Conservation (phyloP, 768 basidiomycete genomes). For the Boletellus ananiceps region DNA sequence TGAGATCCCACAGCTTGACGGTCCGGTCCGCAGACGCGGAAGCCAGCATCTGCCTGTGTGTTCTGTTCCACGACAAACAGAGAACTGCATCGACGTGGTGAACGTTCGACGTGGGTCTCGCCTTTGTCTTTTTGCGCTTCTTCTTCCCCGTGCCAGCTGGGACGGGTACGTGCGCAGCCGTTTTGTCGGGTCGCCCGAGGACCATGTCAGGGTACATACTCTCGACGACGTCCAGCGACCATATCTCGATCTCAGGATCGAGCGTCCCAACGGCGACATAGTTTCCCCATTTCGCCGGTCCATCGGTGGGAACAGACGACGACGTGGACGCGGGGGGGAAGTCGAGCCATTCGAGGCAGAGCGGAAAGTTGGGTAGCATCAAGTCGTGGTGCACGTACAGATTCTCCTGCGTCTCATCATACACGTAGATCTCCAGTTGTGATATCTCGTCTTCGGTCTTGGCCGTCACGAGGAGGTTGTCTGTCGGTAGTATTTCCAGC, state of each 20-base stretch:
- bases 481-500: conserved; percentile 81
- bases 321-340: conserved; percentile 69
- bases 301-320: conserved; percentile 26
- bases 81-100: conserved; percentile 95
- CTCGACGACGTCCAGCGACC: conserved; percentile 92
- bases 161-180: conserved; percentile 70
- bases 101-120: conserved; percentile 52
- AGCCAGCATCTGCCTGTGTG: conserved; percentile 85
- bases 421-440: conserved; percentile 93
- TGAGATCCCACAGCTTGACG: conserved; percentile 96
- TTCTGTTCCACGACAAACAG: conserved; percentile 87
- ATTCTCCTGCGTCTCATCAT: conserved; percentile 65
- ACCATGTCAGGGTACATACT: conserved; percentile 91
- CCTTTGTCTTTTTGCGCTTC: conserved; percentile 84
- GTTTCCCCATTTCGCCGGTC: conserved; percentile 55
- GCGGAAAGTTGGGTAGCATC: conserved; percentile 95
- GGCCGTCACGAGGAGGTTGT: conserved; percentile 88
- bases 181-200: conserved; percentile 84
- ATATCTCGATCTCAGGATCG: conserved; percentile 98
- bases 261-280: conserved; percentile 96
- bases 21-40: conserved; percentile 92
- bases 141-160: conserved; percentile 94
- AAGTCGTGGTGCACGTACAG: conserved; percentile 96
- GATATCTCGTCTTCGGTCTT: conserved; percentile 97
- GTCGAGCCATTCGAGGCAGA: conserved; percentile 99